Evolutionary conservation across 257 asterid species (phyloP), one percentile per base, ranked within the genome.

Genomic region (Haberlea rhodopensis): DNA sequence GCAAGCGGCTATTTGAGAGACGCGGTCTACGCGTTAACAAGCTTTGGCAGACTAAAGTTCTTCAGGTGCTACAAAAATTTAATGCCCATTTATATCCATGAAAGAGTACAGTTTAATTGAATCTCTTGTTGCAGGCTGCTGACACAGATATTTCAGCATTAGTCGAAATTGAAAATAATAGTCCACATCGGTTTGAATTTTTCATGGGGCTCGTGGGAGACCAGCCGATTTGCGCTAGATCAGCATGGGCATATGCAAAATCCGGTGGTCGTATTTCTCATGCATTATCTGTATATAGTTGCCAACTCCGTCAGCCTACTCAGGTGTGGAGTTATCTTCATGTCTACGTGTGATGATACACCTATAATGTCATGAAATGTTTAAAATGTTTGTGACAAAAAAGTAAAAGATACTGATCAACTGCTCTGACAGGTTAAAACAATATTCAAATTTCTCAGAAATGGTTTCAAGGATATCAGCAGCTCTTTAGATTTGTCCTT

Each of bases 31-130:
- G 80, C 64, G 90, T 94, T 45, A 79, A 86, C 81, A 90, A 87
- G 88, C 95, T 94, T 57, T 94, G 99, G 99, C 99, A 94, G 81
- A 94, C 97, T 31, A 94, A 94, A 88, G 76, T 94, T 76, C 96
- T 94, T 74, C 99, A 94, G 99, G 99, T 86, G 68, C 68, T 62
- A 48, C 61, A 53, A 5, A 54, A 55, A 54, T 63, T 60, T 67
- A 28, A 27, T 3, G 15, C 28, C 48, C 45, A 34, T 40, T 11
- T 3, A 26, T 67, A 34, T 60, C 58, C 46, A 9, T 66, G 58
- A 69, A 75, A 65, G 20, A 23, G 60, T 60, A 46, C 26, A 32
- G 67, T 55, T 78, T 63, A 22, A 75, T 60, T 70, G 9, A 40
- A 69, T 77, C 57, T 72, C 71, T 60, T 78, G 20, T 65, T 81